phyloP scores from a whole-genome alignment of 2,329 filamentous ascomycete genomes.

The Colletotrichum sp. region DNA sequence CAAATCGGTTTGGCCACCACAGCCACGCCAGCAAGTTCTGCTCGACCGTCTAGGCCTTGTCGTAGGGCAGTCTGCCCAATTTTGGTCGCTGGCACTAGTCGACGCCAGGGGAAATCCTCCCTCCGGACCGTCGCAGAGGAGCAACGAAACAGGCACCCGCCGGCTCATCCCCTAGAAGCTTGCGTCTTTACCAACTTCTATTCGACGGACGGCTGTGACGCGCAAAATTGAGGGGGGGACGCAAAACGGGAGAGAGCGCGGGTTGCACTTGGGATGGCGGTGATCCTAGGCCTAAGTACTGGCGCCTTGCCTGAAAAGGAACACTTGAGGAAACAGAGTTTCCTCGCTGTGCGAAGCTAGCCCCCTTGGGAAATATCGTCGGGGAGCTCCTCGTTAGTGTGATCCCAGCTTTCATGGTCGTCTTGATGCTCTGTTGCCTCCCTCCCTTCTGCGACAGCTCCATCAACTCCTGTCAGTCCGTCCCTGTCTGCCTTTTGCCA shows the following conservation, averaged over 20 bases:
- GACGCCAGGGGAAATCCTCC: slow-evolving; percentile 5
- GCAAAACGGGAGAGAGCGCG: not conserved
- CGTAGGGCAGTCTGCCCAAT: slow-evolving; percentile 5
- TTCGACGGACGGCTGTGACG: not conserved
- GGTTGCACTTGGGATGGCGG: not conserved
- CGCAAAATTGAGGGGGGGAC: not conserved
- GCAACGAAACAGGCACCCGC: slow-evolving; percentile 1
- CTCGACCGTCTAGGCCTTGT: not conserved
- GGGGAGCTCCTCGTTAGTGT: not conserved
- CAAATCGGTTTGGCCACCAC: not conserved
- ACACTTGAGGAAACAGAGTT: slow-evolving; percentile 8
- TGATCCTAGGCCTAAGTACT: not conserved
- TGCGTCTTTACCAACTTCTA: not conserved
- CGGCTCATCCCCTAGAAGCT: not conserved
- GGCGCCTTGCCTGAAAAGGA: not conserved
- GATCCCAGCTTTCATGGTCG: not conserved
- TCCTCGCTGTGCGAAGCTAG: not conserved
- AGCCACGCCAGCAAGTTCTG: not conserved
- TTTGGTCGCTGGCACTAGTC: not conserved
- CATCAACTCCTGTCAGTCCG: not conserved
- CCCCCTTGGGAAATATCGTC: not conserved
- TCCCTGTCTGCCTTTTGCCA: not conserved
- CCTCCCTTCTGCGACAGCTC: not conserved
- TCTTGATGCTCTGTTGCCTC: not conserved
- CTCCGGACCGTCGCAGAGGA: not conserved